Percentiles rank a stretch among this genome's conserved stretches.
Evolutionary conservation across 441 rosid species (phyloP).

Genomic region (Adansonia grandidieri): DNA sequence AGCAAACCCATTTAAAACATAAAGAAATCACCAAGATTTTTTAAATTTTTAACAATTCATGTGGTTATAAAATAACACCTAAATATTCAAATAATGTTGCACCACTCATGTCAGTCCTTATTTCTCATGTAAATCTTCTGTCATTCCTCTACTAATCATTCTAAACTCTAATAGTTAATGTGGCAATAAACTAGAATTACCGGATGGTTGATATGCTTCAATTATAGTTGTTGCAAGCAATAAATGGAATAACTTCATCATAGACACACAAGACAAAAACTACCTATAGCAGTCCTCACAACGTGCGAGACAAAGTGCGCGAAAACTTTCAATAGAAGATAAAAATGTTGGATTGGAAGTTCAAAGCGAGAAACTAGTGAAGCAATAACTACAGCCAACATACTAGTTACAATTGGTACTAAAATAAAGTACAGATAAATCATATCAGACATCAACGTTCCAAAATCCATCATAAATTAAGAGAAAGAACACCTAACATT

Average conservation of each 20-base stretch:
- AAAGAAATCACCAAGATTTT: neutral
- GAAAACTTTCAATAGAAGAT: neutral
- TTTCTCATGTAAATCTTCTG: conserved; percentile 10
- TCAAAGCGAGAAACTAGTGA: neutral
- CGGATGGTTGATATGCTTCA: neutral
- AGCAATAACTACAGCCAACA: conserved; percentile 8
- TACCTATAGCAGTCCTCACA: neutral
- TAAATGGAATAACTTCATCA: neutral
- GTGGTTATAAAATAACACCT: neutral
- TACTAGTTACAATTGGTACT: neutral
- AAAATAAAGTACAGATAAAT: neutral
- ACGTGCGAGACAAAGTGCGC: neutral
- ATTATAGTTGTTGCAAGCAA: neutral
- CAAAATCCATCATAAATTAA: conserved; percentile 19
- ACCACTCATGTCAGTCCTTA: neutral
- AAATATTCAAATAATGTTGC: neutral
- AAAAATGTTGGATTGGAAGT: neutral
- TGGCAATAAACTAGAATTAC: neutral
- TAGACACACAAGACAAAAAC: neutral
- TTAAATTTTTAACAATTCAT: neutral
- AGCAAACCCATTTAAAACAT: neutral
- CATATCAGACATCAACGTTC: neutral
- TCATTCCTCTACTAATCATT: neutral
- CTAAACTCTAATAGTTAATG: neutral
- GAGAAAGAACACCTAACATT: conserved; percentile 23